A percentile compares a stretch with the other conserved stretches of the same genome.
phyloP scores from a whole-genome alignment of 2,329 filamentous ascomycete genomes.

The Nemania serpens region DNA sequence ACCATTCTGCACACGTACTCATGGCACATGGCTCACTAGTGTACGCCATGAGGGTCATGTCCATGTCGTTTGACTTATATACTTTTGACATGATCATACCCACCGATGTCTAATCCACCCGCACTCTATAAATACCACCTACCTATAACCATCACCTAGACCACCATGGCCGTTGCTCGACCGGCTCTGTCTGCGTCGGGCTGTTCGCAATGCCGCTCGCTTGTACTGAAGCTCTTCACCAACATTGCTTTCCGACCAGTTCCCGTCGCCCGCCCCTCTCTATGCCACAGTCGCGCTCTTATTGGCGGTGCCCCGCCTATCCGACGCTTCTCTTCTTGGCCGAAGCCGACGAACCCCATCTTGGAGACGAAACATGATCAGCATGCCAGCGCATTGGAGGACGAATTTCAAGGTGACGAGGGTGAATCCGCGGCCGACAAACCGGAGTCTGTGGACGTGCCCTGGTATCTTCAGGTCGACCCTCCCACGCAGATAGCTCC shows the following conservation, averaged over 20 bases:
- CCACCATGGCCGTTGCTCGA: slow-evolving; percentile 35
- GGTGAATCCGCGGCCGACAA: neutral
- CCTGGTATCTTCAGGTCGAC: slow-evolving; percentile 85
- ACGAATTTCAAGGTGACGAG: slow-evolving; percentile 10
- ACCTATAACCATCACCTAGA: neutral
- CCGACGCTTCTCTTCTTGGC: slow-evolving; percentile 30
- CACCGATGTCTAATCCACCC: too few species aligned
- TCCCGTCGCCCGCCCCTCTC: slow-evolving; percentile 23
- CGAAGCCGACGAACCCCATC: slow-evolving; percentile 12
- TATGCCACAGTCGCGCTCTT: slow-evolving; percentile 1
- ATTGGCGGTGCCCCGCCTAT: slow-evolving; percentile 14
- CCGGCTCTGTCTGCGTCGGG: slow-evolving; percentile 35
- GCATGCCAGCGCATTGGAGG: slow-evolving; percentile 3
- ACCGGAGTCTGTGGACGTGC: slow-evolving; percentile 36
- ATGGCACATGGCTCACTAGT: neutral
- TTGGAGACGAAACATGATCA: neutral
- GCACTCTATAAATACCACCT: too few species aligned
- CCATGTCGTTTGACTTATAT: neutral
- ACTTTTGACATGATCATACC: neutral
- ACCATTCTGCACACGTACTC: neutral
- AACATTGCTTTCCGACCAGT: slow-evolving; percentile 20
- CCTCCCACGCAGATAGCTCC: slow-evolving; percentile 56
- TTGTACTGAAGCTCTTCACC: slow-evolving; percentile 38
- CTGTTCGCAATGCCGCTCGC: slow-evolving; percentile 40
- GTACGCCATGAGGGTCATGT: neutral